Base-by-base conservation (phyloP, 306 rosid species). In the Prosopis cineraria region DNA sequence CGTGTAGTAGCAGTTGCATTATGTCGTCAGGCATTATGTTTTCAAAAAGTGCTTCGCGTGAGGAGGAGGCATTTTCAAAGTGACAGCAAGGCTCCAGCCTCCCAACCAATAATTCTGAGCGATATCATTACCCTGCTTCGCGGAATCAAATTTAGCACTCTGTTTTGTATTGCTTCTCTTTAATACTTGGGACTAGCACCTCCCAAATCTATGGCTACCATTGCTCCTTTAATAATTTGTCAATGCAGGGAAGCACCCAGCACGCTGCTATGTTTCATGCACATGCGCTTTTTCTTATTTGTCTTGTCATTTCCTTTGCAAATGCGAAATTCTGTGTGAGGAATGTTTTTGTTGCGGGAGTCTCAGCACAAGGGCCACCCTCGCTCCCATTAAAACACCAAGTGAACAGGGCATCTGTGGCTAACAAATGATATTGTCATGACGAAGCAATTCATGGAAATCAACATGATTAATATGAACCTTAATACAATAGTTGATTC, bases 1-100 rank as follows among this genome's bases (percentile, higher is more conserved):
- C 71, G 33, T 68, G 79, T 64, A 69, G 73, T 17, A 12, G 70
- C 45, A 10, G 63, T 56, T 72, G 64, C 69, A 81, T 30, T 20
- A 77, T 77, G 82, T 74, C 73, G 66, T 47, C 31, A 79, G 68
- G 41, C 79, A 79, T 79, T 81, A 89, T 76, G 85, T 55, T 16
- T 73, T 80, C 79, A 29, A 48, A 39, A 19, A 59, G 65, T 72
- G 19, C 63, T 3, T 20, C 34, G 69, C 25, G 75, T 17, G 73
- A 77, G 20, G 29, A 59, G 20, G 41, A 33, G 69, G 31, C 29
- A 78, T 69, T 72, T 81, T 79, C 81, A 76, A 83, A 36, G 82
- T 58, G 81, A 74, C 82, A 82, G 75, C 75, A 65, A 77, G 39
- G 13, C 43, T 58, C 22, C 79, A 45, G 33, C 12, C 41, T 55